A percentile compares a stretch with the other conserved stretches of the same genome.
Evolutionary conservation across 2,329 filamentous ascomycete species (phyloP).

Genomic region (Gliomastix tumulicola): DNA sequence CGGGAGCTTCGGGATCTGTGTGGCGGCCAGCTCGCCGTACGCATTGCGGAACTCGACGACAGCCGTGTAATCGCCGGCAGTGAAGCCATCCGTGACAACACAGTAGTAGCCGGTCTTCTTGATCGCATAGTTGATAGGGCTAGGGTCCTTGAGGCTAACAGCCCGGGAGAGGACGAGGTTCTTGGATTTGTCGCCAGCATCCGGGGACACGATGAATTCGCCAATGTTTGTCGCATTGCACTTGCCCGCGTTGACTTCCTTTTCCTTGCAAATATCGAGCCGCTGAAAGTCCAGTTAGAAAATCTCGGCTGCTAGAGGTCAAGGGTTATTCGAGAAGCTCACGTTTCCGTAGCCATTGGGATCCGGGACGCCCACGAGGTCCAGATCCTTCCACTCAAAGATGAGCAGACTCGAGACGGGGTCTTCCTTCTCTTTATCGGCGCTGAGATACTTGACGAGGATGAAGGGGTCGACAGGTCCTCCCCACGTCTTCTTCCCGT

Average conservation of each 20-base stretch:
- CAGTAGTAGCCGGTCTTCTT: slow-evolving; percentile 96
- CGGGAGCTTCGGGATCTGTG: slow-evolving; percentile 92
- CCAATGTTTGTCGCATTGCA: slow-evolving; percentile 77
- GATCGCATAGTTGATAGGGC: slow-evolving; percentile 73
- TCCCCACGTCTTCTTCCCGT: slow-evolving; percentile 82
- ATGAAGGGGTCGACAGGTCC: slow-evolving; percentile 87
- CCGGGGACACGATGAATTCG: slow-evolving; percentile 72
- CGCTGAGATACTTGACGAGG: slow-evolving; percentile 66
- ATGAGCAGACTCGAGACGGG: slow-evolving; percentile 78
- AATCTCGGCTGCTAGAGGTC: no score
- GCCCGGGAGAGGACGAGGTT: slow-evolving; percentile 73
- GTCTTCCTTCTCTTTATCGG: slow-evolving; percentile 52
- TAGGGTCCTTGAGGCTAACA: slow-evolving; percentile 70
- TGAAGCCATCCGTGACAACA: slow-evolving; percentile 70
- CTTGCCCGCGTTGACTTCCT: slow-evolving; percentile 58
- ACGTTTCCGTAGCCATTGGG: slow-evolving; percentile 45
- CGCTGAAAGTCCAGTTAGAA: no score
- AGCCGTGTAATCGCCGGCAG: slow-evolving; percentile 63
- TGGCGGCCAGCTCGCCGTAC: slow-evolving; percentile 90
- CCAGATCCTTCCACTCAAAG: slow-evolving; percentile 88
- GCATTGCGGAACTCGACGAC: slow-evolving; percentile 91
- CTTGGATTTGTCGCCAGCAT: slow-evolving; percentile 65
- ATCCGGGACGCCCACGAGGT: slow-evolving; percentile 65
- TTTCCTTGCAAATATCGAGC: slow-evolving; percentile 64
- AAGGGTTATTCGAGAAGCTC: no score